Evolutionary conservation across 2,329 filamentous ascomycete genomes (phyloP).

Genomic region (Talaromyces sp.): DNA sequence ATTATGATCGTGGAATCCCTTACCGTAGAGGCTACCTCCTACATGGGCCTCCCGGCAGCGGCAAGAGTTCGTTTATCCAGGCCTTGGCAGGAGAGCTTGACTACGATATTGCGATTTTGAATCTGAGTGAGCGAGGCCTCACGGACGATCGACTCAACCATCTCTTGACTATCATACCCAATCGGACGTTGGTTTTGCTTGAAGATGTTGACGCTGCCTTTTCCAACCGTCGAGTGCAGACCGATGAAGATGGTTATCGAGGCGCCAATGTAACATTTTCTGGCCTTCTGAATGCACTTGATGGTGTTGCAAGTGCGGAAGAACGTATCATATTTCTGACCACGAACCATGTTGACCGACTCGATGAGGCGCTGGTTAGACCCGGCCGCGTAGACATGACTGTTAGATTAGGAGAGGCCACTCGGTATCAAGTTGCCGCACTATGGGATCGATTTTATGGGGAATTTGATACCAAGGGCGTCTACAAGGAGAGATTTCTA

Average conservation of each 20-base stretch:
- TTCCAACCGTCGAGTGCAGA: conserved; percentile 67
- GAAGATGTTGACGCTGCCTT: conserved; percentile 94
- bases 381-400: conserved; percentile 94
- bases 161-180: conserved; percentile 78
- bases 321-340: conserved; percentile 92
- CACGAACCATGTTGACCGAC: conserved; percentile 85
- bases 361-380: conserved; percentile 84
- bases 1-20: conserved; percentile 89
- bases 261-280: conserved; percentile 93
- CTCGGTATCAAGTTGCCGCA: conserved; percentile 73
- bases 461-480: conserved; percentile 66
- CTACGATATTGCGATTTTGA: conserved; percentile 88
- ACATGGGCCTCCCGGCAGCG: conserved; percentile 84
- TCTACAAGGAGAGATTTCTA: conserved; percentile 67
- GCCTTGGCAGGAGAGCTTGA: conserved; percentile 88
- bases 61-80: conserved; percentile 95
- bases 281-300: conserved; percentile 77
- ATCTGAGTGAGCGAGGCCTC: conserved; percentile 82
- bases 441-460: conserved; percentile 97
- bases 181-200: conserved; percentile 74
- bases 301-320: conserved; percentile 91
- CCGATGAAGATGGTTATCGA: conserved; percentile 76
- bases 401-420: conserved; percentile 82
- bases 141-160: conserved; percentile 87
- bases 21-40: conserved; percentile 87